A percentile compares a stretch with the other conserved stretches of the same genome.
phyloP scores from a whole-genome alignment of 2,329 filamentous ascomycete genomes.

The Fusarium neocosmosporiellum region DNA sequence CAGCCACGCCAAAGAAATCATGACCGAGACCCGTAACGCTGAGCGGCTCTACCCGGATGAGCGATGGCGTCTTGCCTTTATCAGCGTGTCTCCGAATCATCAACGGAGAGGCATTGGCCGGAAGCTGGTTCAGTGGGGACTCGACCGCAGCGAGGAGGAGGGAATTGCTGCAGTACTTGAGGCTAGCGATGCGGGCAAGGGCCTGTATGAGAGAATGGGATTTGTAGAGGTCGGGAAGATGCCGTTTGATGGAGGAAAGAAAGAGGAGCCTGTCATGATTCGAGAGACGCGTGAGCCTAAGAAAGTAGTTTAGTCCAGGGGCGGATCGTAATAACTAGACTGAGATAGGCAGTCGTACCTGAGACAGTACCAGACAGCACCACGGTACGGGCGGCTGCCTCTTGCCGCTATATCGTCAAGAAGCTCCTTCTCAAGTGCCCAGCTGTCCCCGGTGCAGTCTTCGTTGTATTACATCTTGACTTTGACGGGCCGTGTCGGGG shows the following conservation, averaged over 20 bases:
- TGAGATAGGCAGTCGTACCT: no score
- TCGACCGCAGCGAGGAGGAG: constrained; percentile 26
- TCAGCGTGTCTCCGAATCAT: constrained; percentile 19
- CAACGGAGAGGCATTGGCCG: constrained; percentile 21
- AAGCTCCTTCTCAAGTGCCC: neutral
- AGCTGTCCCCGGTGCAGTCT: neutral
- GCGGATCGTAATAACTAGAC: no score
- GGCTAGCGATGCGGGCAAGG: neutral
- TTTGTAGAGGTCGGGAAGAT: constrained; percentile 2
- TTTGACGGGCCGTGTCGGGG: neutral
- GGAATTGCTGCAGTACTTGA: constrained; percentile 14
- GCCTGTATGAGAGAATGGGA: constrained; percentile 21
- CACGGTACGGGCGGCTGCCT: neutral
- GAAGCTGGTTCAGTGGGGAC: constrained; percentile 19
- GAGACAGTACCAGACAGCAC: neutral
- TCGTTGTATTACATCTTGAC: neutral
- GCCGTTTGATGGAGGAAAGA: neutral
- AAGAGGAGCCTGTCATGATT: constrained; percentile 10
- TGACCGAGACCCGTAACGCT: neutral
- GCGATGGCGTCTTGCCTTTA: constrained; percentile 18
- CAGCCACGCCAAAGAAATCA: neutral
- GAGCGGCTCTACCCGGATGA: constrained; percentile 13
- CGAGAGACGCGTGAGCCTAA: neutral
- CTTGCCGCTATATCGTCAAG: neutral
- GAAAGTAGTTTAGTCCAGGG: neutral